A percentile compares a stretch with the other conserved stretches of the same genome.
These are phyloP conservation scores for Bacterosira constricta DNA, from an alignment of 108 stramenopile genomes.

Conservation along the genomic window DNA sequence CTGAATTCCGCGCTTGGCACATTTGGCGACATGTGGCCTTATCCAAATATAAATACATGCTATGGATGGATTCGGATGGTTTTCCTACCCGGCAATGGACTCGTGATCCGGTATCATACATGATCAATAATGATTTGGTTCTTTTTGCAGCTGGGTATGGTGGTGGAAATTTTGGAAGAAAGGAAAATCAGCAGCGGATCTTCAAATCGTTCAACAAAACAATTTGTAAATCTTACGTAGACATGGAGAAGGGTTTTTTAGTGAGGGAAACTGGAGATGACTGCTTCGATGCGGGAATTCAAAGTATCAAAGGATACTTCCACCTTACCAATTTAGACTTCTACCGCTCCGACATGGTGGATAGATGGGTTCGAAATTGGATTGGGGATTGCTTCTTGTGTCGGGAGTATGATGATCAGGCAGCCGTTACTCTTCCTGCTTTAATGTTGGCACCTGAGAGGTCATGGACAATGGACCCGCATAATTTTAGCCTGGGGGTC, in stretches of 20 bases:
- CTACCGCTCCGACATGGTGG: slow-evolving; percentile 28
- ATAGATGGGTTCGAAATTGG: slow-evolving; percentile 27
- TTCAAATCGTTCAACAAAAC: slow-evolving; percentile 30
- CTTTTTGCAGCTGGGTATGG: slow-evolving; percentile 49
- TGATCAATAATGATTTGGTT: slow-evolving; percentile 44
- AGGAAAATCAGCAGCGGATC: slow-evolving; percentile 8
- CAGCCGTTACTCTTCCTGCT: slow-evolving; percentile 55
- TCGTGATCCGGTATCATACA: slow-evolving; percentile 49
- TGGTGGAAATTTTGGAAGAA: slow-evolving; percentile 20
- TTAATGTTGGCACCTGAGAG: slow-evolving; percentile 43
- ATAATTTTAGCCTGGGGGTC: slow-evolving; percentile 32
- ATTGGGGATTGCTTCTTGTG: slow-evolving; percentile 48
- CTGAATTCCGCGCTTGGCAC: slow-evolving; percentile 45
- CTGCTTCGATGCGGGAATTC: neutral
- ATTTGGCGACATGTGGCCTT: slow-evolving; percentile 51
- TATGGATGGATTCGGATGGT: slow-evolving; percentile 58
- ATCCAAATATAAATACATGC: slow-evolving; percentile 43
- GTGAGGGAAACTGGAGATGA: neutral
- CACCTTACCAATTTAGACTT: slow-evolving; percentile 61
- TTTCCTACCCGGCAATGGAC: slow-evolving; percentile 39
- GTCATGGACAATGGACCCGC: slow-evolving; percentile 27
- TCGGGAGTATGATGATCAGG: slow-evolving; percentile 54
- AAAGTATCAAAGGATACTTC: slow-evolving; percentile 53
- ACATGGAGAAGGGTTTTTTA: neutral
- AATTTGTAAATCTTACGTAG: slow-evolving; percentile 19